Conservation (phyloP, 73 alveolate genomes). For the Diophrys appendiculata region DNA sequence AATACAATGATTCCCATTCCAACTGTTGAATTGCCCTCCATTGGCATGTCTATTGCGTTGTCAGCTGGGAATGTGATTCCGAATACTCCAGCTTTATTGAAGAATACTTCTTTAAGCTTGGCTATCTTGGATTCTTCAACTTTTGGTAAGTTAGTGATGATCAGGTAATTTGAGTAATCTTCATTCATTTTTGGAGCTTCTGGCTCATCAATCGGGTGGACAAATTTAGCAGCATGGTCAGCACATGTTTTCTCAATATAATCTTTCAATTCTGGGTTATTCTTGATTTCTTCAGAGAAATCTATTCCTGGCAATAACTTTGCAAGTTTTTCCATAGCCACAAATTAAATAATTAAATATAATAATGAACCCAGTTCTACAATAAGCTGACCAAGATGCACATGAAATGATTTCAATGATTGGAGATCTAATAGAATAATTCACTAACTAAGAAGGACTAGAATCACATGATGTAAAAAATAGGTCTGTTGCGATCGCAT, state of each 20-base stretch:
- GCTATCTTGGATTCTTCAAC: conserved; percentile 36
- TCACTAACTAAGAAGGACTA: no score
- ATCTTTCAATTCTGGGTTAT: not conserved
- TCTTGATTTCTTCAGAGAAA: not conserved
- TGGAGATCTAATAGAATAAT: no score
- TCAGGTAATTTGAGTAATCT: conserved; percentile 50
- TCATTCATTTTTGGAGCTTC: conserved; percentile 50
- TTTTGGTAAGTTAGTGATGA: conserved; percentile 38
- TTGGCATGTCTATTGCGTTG: conserved; percentile 21
- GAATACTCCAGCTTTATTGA: conserved; percentile 11
- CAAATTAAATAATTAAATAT: no score
- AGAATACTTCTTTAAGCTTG: conserved; percentile 27
- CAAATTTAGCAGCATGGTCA: not conserved
- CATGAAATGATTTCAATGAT: no score
- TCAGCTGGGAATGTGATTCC: conserved; percentile 16
- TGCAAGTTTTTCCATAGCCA: not conserved
- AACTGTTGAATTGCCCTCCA: conserved; percentile 30
- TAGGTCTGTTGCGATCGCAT: no score
- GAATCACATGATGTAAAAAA: no score
- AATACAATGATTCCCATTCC: conserved; percentile 40
- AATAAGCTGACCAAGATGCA: no score
- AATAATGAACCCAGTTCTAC: no score
- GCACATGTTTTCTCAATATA: conserved; percentile 3
- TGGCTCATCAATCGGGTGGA: conserved; percentile 1
- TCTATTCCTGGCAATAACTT: not conserved